These are phyloP conservation scores for Neoboletus brunneissimus DNA, from an alignment of 768 basidiomycete genomes.

Conservation along the genomic window DNA sequence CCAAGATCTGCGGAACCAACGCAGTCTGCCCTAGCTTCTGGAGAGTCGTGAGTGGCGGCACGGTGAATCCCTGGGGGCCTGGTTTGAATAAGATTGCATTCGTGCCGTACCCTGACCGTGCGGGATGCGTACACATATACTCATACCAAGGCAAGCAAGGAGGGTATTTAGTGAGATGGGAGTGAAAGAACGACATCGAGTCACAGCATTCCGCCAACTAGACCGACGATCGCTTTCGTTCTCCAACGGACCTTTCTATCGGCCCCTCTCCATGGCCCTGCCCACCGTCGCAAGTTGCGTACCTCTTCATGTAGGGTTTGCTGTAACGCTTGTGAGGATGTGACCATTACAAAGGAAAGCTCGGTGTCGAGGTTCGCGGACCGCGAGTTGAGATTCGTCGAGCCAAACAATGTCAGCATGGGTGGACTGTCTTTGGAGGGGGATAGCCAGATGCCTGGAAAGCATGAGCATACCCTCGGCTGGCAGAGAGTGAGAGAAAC, in stretches of 20 bases:
- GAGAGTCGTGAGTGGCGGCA: constrained; percentile 6
- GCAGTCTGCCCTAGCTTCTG: neutral
- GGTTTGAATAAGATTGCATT: neutral
- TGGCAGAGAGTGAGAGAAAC: neutral
- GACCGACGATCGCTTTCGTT: constrained; percentile 59
- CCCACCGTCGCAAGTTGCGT: constrained; percentile 46
- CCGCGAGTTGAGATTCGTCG: constrained; percentile 91
- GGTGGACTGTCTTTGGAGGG: constrained; percentile 51
- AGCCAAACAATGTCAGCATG: constrained; percentile 82
- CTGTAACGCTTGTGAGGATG: constrained; percentile 54
- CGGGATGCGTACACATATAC: neutral
- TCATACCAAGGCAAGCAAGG: neutral
- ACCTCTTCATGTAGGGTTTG: constrained; percentile 53
- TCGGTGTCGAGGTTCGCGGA: constrained; percentile 91
- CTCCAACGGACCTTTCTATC: constrained; percentile 57
- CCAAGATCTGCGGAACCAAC: constrained; percentile 5
- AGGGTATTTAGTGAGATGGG: constrained; percentile 8
- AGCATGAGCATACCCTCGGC: neutral
- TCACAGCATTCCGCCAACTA: constrained; percentile 71
- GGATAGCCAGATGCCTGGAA: constrained; percentile 81
- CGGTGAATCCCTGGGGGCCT: neutral
- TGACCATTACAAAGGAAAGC: constrained; percentile 80
- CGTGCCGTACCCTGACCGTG: neutral
- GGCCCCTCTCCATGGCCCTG: constrained; percentile 57
- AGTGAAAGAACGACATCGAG: neutral